Percentiles rank a stretch among this genome's conserved stretches.
These are phyloP conservation scores for Tubosaeta sp. DNA, from an alignment of 768 basidiomycete genomes.

Conservation along the genomic window DNA sequence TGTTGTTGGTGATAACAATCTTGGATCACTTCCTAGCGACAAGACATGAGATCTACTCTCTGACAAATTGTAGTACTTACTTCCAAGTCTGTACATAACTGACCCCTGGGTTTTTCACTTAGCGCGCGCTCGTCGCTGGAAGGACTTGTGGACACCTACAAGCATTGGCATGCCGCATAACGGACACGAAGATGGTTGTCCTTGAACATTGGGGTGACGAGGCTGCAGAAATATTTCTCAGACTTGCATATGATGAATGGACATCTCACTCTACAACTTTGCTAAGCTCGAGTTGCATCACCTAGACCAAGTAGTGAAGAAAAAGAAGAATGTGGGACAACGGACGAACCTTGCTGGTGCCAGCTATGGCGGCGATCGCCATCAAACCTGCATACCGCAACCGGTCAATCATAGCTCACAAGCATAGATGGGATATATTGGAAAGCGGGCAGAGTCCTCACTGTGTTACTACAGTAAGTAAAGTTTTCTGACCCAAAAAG, in stretches of 20 bases:
- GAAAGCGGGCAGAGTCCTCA: constrained; percentile 59
- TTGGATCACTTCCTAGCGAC: constrained; percentile 68
- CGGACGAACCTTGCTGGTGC: too few species aligned
- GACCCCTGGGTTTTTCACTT: too few species aligned
- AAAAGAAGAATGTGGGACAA: constrained; percentile 32
- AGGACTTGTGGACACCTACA: too few species aligned
- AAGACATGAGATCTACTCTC: background rate
- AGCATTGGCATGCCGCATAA: too few species aligned
- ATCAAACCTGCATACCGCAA: too few species aligned
- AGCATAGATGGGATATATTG: constrained; percentile 62
- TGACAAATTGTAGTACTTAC: constrained; percentile 35
- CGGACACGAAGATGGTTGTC: too few species aligned
- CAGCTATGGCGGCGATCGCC: too few species aligned
- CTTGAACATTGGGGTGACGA: too few species aligned
- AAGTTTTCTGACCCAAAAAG: too few species aligned
- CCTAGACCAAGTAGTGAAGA: constrained; percentile 31
- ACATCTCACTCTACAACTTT: constrained; percentile 71
- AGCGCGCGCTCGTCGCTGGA: too few species aligned
- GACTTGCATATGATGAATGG: constrained; percentile 1
- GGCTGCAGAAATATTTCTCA: background rate
- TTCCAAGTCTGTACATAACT: constrained; percentile 81
- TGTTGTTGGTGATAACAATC: constrained; percentile 58
- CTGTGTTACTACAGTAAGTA: too few species aligned
- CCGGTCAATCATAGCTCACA: too few species aligned
- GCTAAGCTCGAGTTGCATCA: constrained; percentile 77